These are phyloP conservation scores for Astrothelium macrocarpum DNA, from an alignment of 495 filamentous ascomycete species.

Conservation along the genomic window DNA sequence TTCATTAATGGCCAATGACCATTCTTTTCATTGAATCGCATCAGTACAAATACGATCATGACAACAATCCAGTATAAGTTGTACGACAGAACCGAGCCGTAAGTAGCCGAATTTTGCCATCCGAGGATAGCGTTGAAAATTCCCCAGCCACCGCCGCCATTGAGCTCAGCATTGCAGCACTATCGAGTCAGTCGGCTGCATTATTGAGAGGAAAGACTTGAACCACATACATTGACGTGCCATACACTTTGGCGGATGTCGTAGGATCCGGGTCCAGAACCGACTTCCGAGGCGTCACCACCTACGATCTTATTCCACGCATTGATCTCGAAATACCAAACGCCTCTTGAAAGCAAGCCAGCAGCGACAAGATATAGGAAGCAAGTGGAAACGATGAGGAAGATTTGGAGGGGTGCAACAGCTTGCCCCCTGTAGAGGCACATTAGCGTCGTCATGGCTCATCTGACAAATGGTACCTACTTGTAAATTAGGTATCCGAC, in stretches of 20 bases:
- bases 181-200: slow-evolving; percentile 24
- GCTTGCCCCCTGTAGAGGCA: not conserved
- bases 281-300: slow-evolving; percentile 63
- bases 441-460: slow-evolving; percentile 5
- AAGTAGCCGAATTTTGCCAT: slow-evolving; percentile 84
- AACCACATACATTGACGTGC: slow-evolving; percentile 68
- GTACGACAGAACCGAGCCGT: slow-evolving; percentile 75
- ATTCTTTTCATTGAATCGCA: slow-evolving; percentile 59
- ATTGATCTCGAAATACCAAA: slow-evolving; percentile 61
- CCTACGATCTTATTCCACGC: slow-evolving; percentile 58
- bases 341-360: slow-evolving; percentile 65
- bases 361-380: slow-evolving; percentile 81
- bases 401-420: slow-evolving; percentile 57
- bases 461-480: slow-evolving; percentile 39
- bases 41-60: slow-evolving; percentile 48
- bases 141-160: slow-evolving; percentile 77
- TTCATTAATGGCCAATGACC: slow-evolving; percentile 57
- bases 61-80: slow-evolving; percentile 77
- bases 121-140: slow-evolving; percentile 78
- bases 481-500: slow-evolving; percentile 69
- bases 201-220: not conserved
- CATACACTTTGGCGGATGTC: slow-evolving; percentile 77
- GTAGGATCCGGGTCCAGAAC: slow-evolving; percentile 76
- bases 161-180: slow-evolving; percentile 66
- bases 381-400: slow-evolving; percentile 72